Base-by-base conservation (phyloP, 108 stramenopile species). In the Phaeodactylum tricornutum region DNA sequence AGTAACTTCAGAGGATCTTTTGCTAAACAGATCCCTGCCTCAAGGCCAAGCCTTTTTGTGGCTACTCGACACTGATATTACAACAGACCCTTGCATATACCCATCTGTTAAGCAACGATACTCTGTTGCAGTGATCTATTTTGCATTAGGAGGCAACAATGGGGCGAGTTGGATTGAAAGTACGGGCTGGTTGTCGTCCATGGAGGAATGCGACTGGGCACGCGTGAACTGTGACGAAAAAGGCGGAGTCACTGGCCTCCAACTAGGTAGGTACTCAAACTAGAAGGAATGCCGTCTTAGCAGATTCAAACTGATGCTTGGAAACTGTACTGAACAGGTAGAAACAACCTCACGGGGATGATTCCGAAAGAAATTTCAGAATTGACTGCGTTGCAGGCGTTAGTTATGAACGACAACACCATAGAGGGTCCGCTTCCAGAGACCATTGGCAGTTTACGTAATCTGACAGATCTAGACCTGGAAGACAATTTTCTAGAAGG, bases 141-240 rank as follows among this genome's bases (percentile, higher is more conserved):
- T 63, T 48, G 31, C 74, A 2, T 64, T 59, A 16, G 50, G 38
- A 14, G 77, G 75, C 39, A 42, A 26, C 19, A 47, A 57, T 33
- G 42, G 49, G 8, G 49, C 43, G 2, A 19, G 15, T 7, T 74
- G 72, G 72, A 29, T 4, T 15, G 50, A 53, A 2, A 25, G 23
- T 1, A 21, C 55, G 6, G 61, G 61, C 7, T 84, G 83, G 83
- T 40, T 84, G 14, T 62, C 74, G 11, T 49, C 50, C 4, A 41
- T 50, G 8, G 64, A 68, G 53, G 83, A 84, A 58, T 84, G 83
- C 41, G 55, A 61, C 8, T 84, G 83, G 83, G 52, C 47, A 45
- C 70, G 62, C 29, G 62, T 84, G 12, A 47, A 59, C 14, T 84
- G 83, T 29, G 31, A 45, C 12, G 56, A 28, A 9, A 39, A 28